These are phyloP conservation scores for Macrolepiota fuliginosa DNA, from an alignment of 768 basidiomycete species.

Conservation along the genomic window DNA sequence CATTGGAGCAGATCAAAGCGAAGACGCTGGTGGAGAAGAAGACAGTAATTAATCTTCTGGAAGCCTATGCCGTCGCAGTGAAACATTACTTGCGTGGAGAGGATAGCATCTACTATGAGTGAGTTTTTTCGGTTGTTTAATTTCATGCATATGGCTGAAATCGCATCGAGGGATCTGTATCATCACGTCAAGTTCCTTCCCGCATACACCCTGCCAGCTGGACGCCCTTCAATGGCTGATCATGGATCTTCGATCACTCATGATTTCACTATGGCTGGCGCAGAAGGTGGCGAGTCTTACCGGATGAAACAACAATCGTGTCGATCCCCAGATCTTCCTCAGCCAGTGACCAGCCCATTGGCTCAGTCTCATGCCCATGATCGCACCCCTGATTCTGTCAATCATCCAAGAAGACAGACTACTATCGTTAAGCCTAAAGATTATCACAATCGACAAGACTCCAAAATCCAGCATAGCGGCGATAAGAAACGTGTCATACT, in stretches of 20 bases:
- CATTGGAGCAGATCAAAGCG: constrained; percentile 32
- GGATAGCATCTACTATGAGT: constrained; percentile 47
- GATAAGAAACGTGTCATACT: constrained; percentile 28
- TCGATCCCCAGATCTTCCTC: constrained; percentile 24
- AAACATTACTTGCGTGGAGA: constrained; percentile 73
- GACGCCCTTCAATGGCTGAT: constrained; percentile 35
- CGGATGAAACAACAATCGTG: not conserved
- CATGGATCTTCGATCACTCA: not conserved
- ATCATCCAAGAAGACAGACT: not conserved
- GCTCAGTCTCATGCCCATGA: not conserved
- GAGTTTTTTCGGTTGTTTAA: constrained; percentile 13
- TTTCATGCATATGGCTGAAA: not conserved
- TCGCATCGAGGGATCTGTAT: constrained; percentile 50
- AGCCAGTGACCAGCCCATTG: constrained; percentile 10
- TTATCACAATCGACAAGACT: not conserved
- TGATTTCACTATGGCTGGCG: not conserved
- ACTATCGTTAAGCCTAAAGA: too few relatives aligned
- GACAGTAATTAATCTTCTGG: constrained; percentile 62
- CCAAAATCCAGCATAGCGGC: not conserved
- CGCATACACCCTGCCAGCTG: constrained; percentile 53
- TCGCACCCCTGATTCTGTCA: not conserved
- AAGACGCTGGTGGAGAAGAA: constrained; percentile 64
- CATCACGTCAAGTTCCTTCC: constrained; percentile 74
- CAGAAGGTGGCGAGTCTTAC: not conserved
- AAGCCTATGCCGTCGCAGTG: constrained; percentile 62